These are phyloP conservation scores for Beauveria scarabaeidicola DNA, from an alignment of 2,329 filamentous ascomycete species.

Conservation along the genomic window DNA sequence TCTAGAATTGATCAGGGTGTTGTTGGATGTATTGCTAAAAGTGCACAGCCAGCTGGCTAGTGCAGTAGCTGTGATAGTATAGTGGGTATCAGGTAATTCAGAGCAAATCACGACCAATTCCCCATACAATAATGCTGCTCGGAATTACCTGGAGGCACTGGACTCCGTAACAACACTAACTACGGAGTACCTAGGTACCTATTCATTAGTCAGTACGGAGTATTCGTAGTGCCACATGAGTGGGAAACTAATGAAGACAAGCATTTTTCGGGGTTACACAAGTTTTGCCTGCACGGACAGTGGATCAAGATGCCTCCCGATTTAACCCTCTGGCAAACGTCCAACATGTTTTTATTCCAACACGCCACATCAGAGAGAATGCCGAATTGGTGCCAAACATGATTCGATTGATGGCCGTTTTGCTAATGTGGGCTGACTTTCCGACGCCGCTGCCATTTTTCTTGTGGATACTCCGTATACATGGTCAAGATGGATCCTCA, in stretches of 20 bases:
- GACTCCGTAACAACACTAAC: no score
- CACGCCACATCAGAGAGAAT: not conserved
- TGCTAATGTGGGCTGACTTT: constrained; percentile 9
- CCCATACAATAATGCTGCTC: no score
- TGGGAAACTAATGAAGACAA: no score
- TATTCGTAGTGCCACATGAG: no score
- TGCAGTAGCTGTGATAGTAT: constrained; percentile 1
- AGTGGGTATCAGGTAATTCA: no score
- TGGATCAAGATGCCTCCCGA: constrained; percentile 8
- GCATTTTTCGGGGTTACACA: not conserved
- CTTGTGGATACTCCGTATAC: constrained; percentile 5
- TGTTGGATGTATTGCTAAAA: not conserved
- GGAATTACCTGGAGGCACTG: no score
- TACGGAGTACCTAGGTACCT: no score
- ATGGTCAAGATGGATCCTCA: not conserved
- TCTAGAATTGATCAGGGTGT: not conserved
- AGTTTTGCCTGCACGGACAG: constrained; percentile 6
- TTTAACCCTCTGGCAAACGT: constrained; percentile 1
- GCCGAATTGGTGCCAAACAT: no score
- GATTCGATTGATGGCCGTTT: not conserved
- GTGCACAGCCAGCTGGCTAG: not conserved
- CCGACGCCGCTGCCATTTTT: not conserved
- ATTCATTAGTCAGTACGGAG: no score
- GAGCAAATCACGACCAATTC: no score
- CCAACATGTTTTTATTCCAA: not conserved